Evolutionary conservation across 495 filamentous ascomycete genomes (phyloP), one percentile per base, ranked within the genome.

Genomic region (Neurospora tetraspora): DNA sequence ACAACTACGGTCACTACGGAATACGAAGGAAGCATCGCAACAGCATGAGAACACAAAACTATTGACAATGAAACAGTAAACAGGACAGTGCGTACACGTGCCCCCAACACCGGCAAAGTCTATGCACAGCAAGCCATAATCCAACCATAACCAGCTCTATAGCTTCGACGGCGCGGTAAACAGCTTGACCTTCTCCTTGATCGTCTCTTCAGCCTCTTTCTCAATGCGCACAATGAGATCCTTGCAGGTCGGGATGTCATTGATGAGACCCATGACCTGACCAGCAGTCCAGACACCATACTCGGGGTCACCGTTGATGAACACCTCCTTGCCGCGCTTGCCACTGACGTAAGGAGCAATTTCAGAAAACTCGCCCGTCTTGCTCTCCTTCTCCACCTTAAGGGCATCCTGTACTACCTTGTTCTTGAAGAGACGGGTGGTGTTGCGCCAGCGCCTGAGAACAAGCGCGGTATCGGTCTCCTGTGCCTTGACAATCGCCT

Each of bases 401-500:
- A 92, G 82, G 7, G 93, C 93, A 77, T 94, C 88, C 77, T 89
- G 85, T 0, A 94, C 88, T 37, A 97, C 90, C 84, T 96, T 94
- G 80, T 99, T 99, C 78, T 88, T 89, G 82, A 92, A 99, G 76
- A 99, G 82, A 36, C 96, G 86, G 20, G 89, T 90, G 18, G 96
- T 99, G 82, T 99, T 99, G 82, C 87, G 92, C 95, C 96, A 99
- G 75, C 95, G 87, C 68, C 96, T 84, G 76, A 99, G 85, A 39
- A 99, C 89, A 68, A 99, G 82, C 77, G 93, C 89, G 0, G 96
- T 99, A 81, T 98, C 94, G 31, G 90, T 93, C 85, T 99, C 96
- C 73, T 92, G 85, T 4, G 95, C 92, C 69, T 89, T 86, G 42
- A 98, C 94, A 78, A 98, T 99, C 75, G 92, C 87, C 81, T 94